Conservation (phyloP, 2,329 filamentous ascomycete genomes). For the Gnomoniopsis sp. region DNA sequence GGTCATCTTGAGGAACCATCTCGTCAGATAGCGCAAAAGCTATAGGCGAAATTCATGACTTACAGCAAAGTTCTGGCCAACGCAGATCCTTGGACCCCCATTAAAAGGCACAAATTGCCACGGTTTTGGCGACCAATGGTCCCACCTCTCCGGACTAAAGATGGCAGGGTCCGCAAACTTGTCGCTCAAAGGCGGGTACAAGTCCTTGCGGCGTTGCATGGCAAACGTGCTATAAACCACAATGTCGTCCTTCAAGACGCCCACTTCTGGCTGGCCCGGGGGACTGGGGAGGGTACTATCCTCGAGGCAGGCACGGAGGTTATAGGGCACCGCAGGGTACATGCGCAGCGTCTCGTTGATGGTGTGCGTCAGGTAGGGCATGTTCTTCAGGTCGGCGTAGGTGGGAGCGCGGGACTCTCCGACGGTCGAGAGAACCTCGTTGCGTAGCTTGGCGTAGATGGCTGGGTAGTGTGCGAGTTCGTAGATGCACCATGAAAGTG, state of each 20-base stretch:
- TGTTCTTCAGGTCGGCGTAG: conserved; percentile 44
- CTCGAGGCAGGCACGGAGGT: conserved; percentile 24
- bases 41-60: conserved; percentile 20
- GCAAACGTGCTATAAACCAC: conserved; percentile 24
- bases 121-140: conserved; percentile 24
- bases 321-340: conserved; percentile 27
- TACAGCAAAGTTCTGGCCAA: conserved; percentile 55
- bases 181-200: conserved; percentile 24
- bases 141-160: conserved; percentile 30
- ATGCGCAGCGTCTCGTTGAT: conserved; percentile 33
- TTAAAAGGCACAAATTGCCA: conserved; percentile 38
- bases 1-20: conserved; percentile 27
- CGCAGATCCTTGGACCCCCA: conserved; percentile 42
- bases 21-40: conserved; percentile 21
- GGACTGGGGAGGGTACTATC: conserved; percentile 23
- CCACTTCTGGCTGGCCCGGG: conserved; percentile 23
- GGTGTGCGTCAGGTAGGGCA: conserved; percentile 48
- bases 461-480: conserved; percentile 33
- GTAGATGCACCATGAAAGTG: conserved; percentile 39
- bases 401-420: conserved; percentile 34
- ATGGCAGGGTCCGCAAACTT: conserved; percentile 25
- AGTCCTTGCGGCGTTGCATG: conserved; percentile 28
- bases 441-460: conserved; percentile 35
- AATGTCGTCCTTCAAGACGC: conserved; percentile 22
- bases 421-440: conserved; percentile 29